phyloP scores from a whole-genome alignment of 257 asterid species.

The Ligustrum vulgare region DNA sequence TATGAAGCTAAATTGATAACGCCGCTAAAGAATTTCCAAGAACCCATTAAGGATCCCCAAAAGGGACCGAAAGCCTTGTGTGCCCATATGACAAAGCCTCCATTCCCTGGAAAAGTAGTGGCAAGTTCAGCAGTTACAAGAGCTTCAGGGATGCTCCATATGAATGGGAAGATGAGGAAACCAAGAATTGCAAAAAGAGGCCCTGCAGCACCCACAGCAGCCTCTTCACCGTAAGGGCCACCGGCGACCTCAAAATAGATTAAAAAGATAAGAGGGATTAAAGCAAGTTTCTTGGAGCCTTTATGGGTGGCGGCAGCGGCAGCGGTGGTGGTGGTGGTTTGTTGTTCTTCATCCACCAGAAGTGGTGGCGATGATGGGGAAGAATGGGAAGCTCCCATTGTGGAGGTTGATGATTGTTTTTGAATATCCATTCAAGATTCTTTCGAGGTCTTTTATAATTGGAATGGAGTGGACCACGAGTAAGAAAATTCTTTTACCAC shows the following conservation, averaged over 20 bases:
- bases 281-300: constrained; percentile 37
- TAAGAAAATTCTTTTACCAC: background rate
- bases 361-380: constrained; percentile 19
- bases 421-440: background rate
- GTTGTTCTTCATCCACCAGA: constrained; percentile 27
- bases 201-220: constrained; percentile 63
- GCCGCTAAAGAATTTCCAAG: constrained; percentile 58
- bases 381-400: constrained; percentile 12
- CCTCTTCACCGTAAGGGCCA: constrained; percentile 58
- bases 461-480: background rate
- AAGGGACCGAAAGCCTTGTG: constrained; percentile 61
- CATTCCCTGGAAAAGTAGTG: constrained; percentile 63
- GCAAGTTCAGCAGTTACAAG: constrained; percentile 63
- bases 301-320: constrained; percentile 10
- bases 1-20: constrained; percentile 53
- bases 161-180: constrained; percentile 46
- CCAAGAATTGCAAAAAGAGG: constrained; percentile 56
- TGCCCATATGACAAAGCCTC: constrained; percentile 65
- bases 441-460: background rate
- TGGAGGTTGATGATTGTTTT: background rate
- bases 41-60: constrained; percentile 60
- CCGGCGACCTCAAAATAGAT: constrained; percentile 60
- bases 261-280: constrained; percentile 49
- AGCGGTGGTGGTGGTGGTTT: constrained; percentile 8
- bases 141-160: constrained; percentile 57